These are phyloP conservation scores for Alnus rubra DNA, from an alignment of 306 rosid species.

Conservation along the genomic window DNA sequence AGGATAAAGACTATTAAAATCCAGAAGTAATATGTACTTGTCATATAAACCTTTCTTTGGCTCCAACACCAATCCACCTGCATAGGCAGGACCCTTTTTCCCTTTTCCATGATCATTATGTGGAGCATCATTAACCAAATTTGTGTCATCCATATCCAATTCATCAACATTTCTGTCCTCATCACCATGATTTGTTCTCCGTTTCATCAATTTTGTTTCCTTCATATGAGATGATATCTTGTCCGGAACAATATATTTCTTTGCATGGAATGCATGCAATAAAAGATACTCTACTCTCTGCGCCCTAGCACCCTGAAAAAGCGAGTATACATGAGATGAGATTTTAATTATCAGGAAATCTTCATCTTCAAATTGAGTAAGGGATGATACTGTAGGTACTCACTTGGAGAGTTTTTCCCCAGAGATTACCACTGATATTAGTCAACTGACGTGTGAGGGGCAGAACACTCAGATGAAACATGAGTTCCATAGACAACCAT, in stretches of 20 bases:
- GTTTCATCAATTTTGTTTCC: conserved; percentile 60
- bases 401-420: conserved; percentile 98
- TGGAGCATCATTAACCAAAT: conserved; percentile 52
- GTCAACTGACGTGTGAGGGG: conserved; percentile 98
- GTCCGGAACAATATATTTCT: conserved; percentile 88
- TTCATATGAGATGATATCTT: conserved; percentile 57
- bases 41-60: conserved; percentile 97
- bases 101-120: conserved; percentile 61
- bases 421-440: conserved; percentile 88
- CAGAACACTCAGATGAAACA: conserved; percentile 95
- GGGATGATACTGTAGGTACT: conserved; percentile 30
- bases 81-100: conserved; percentile 82
- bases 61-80: conserved; percentile 96
- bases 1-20: conserved; percentile 98
- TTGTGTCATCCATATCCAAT: conserved; percentile 48
- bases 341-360: conserved; percentile 11
- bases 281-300: conserved; percentile 95
- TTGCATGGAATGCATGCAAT: conserved; percentile 93
- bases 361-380: conserved; percentile 24
- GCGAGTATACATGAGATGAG: conserved; percentile 14
- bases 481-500: conserved; percentile 97
- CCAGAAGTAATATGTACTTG: conserved; percentile 86
- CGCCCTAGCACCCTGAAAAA: conserved; percentile 93
- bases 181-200: conserved; percentile 46
- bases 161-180: conserved; percentile 56